Evolutionary conservation across 2,329 filamentous ascomycete species (phyloP).

Genomic region (Cryphonectria nitschkei): DNA sequence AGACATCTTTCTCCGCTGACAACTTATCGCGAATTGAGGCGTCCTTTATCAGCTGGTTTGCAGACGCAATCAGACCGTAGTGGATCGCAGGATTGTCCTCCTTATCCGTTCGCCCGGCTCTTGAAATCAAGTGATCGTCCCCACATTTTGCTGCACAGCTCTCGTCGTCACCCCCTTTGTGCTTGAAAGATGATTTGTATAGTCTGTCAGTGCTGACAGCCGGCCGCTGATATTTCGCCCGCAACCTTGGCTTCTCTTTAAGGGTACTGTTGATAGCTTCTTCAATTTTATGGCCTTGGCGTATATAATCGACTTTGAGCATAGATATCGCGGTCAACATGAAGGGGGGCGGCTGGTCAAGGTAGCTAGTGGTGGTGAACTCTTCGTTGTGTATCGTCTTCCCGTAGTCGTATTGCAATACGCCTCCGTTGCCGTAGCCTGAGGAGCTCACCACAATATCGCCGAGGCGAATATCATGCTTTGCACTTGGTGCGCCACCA

Average conservation of each 20-base stretch:
- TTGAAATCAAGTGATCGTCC: background rate
- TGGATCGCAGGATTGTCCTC: constrained; percentile 37
- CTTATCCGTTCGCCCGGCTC: constrained; percentile 21
- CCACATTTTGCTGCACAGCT: background rate
- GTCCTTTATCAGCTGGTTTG: constrained; percentile 38
- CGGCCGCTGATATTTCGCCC: no score
- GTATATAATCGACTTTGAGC: no score
- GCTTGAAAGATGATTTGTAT: background rate
- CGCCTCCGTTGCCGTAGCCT: constrained; percentile 29
- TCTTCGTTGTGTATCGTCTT: constrained; percentile 30
- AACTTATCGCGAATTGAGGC: constrained; percentile 35
- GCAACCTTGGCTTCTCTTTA: no score
- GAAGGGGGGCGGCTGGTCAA: background rate
- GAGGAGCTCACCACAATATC: constrained; percentile 38
- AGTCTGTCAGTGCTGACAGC: background rate
- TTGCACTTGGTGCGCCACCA: constrained; percentile 35
- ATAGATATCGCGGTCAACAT: background rate
- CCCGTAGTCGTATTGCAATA: constrained; percentile 37
- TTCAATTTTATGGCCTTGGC: no score
- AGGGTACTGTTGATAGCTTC: no score
- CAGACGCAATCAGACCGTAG: constrained; percentile 42
- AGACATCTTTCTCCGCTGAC: constrained; percentile 30
- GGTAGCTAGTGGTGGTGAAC: background rate
- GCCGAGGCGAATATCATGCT: constrained; percentile 42
- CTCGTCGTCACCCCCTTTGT: background rate